Evolutionary conservation across 2,329 filamentous ascomycete genomes (phyloP).

Genomic region (Pseudocercospora pini-densiflorae): DNA sequence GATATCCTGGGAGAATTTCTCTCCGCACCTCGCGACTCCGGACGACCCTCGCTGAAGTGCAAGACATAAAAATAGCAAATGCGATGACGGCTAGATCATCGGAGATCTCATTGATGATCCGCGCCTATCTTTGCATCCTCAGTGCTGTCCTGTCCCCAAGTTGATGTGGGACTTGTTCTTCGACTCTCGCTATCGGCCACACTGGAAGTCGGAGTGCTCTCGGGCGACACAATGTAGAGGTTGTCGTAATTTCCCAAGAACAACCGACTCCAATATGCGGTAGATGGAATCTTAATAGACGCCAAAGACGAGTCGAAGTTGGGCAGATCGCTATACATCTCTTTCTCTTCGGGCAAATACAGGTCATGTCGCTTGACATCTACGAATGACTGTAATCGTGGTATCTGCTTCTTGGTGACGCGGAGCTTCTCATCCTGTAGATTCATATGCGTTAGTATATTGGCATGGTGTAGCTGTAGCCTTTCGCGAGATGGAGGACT

Average conservation of each 20-base stretch:
- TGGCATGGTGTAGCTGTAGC: not conserved
- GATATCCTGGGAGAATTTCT: not conserved
- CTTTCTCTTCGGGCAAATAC: slow-evolving; percentile 46
- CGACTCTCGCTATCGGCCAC: slow-evolving; percentile 36
- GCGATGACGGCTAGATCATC: not conserved
- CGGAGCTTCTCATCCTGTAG: slow-evolving; percentile 47
- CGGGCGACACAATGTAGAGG: slow-evolving; percentile 55
- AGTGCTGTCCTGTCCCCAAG: slow-evolving; percentile 31
- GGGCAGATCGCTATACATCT: slow-evolving; percentile 40
- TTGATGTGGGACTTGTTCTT: slow-evolving; percentile 36
- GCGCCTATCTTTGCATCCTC: slow-evolving; percentile 3
- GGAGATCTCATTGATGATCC: not conserved
- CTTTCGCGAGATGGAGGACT: slow-evolving; percentile 4
- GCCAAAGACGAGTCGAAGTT: slow-evolving; percentile 54
- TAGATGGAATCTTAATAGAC: slow-evolving; percentile 51
- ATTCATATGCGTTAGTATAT: slow-evolving; percentile 4
- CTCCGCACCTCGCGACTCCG: not conserved
- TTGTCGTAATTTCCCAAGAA: slow-evolving; percentile 52
- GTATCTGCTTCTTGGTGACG: slow-evolving; percentile 53
- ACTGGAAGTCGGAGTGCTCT: slow-evolving; percentile 43
- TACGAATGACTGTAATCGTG: slow-evolving; percentile 50
- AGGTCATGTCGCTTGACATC: slow-evolving; percentile 54
- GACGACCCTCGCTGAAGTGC: slow-evolving; percentile 9
- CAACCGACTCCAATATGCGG: slow-evolving; percentile 52
- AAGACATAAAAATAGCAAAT: not conserved